Base-by-base conservation (phyloP, 139 green algal species). In the Pseudopediastrum boryanum region DNA sequence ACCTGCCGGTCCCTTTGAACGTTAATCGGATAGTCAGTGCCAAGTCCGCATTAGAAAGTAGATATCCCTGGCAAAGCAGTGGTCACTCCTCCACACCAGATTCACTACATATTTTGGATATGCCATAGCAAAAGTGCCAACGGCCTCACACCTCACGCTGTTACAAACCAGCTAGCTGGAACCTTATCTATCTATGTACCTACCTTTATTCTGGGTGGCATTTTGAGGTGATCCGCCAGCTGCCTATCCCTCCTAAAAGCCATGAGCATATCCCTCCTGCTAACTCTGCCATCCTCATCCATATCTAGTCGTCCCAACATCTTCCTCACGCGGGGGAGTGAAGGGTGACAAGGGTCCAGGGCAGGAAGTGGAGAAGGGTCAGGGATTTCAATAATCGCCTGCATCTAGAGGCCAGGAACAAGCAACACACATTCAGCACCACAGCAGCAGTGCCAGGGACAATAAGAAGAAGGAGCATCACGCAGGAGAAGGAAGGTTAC, bases 201-300 rank as follows among this genome's bases (percentile, higher is more conserved):
- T 10, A 16, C 19, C 41, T 27, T 76, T 25, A 91, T 84, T 39
- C 50, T 65, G 4, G 74, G 43, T 13, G 84, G 83, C 51, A 88
- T 64, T 35, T 75, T 83, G 25, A 91, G 58, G 58, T 84, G 50
- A 50, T 84, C 75, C 10, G 85, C 85, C 63, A 87, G 58, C 51
- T 90, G 81, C 19, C 80, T 80, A 62, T 90, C 83, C 58, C 78
- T 73, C 36, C 85, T 72, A 58, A 92, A 83, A 0, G 84, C 84
- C 8, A 84, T 16, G 52, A 92, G 81, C 43, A 88, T 83, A 66
- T 90, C 88, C 2, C 67, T 59, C 27, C 84, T 82, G 31, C 62
- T 83, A n/a, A 88, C 80, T 33, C 33, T 2, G 13, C 79, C 82
- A 62, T 90, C 85, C 10, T 52, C 42, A 36, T 88, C 75, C n/a